Conservation (phyloP, 2,329 filamentous ascomycete species). For the Ceratocystis huliohia region DNA sequence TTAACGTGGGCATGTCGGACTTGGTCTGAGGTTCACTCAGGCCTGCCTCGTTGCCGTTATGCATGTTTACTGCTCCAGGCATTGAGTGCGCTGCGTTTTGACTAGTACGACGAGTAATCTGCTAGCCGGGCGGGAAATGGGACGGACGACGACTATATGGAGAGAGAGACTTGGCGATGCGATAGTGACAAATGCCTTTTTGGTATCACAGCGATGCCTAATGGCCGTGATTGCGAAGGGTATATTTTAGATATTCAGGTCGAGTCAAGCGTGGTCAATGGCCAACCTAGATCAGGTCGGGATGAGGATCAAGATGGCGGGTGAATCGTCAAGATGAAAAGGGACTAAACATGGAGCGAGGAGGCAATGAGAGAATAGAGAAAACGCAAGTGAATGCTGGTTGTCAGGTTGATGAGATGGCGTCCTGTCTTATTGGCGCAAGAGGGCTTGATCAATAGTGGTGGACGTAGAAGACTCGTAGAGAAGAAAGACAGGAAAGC, state of each 20-base stretch:
- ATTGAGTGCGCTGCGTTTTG: constrained; percentile 28
- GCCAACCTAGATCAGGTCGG: not conserved
- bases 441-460: not conserved
- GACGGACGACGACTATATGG: too few relatives aligned
- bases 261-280: not conserved
- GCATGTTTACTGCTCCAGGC: constrained; percentile 44
- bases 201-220: too few relatives aligned
- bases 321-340: constrained; percentile 4
- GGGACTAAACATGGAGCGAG: not conserved
- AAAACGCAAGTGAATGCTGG: too few relatives aligned
- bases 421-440: not conserved
- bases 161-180: too few relatives aligned
- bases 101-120: not conserved
- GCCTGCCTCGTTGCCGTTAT: constrained; percentile 32
- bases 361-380: too few relatives aligned
- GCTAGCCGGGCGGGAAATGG: too few relatives aligned
- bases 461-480: not conserved
- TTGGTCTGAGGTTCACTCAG: constrained; percentile 28
- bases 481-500: not conserved
- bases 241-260: not conserved
- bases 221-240: too few relatives aligned
- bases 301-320: not conserved
- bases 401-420: not conserved
- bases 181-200: too few relatives aligned
- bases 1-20: constrained; percentile 28